A percentile compares a stretch with the other conserved stretches of the same genome.
These are phyloP conservation scores for Penicillium diatomitis DNA, from an alignment of 495 filamentous ascomycete genomes.

Conservation along the genomic window DNA sequence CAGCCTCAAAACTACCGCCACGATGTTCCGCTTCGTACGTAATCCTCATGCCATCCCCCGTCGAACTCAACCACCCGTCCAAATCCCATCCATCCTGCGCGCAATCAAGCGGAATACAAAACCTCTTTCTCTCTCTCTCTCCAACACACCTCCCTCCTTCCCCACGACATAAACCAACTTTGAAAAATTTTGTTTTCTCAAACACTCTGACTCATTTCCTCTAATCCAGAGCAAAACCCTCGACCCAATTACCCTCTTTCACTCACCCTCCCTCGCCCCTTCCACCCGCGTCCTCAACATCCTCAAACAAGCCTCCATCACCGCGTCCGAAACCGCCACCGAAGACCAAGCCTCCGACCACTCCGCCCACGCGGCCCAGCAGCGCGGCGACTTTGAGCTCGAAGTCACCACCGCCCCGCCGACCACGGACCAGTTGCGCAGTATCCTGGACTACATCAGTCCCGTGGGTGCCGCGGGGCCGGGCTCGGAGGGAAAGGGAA, in stretches of 20 bases:
- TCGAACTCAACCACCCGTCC: background rate
- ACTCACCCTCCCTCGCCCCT: slow-evolving; percentile 56
- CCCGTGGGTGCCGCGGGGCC: slow-evolving; percentile 30
- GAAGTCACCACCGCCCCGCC: slow-evolving; percentile 74
- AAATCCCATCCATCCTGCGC: background rate
- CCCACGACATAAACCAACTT: too few species aligned
- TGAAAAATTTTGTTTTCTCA: too few species aligned
- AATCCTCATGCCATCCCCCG: slow-evolving; percentile 1
- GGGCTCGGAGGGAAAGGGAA: slow-evolving; percentile 13
- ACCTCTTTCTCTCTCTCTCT: too few species aligned
- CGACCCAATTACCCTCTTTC: slow-evolving; percentile 94
- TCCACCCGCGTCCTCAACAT: slow-evolving; percentile 60
- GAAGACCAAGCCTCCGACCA: slow-evolving; percentile 59
- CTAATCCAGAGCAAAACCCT: slow-evolving; percentile 59
- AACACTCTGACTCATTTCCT: too few species aligned
- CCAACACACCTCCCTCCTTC: too few species aligned
- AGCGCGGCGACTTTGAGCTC: slow-evolving; percentile 68
- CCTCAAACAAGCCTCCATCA: slow-evolving; percentile 65
- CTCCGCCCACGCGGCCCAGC: slow-evolving; percentile 41
- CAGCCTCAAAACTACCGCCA: slow-evolving; percentile 8
- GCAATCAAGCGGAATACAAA: too few species aligned
- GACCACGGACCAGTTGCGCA: slow-evolving; percentile 75
- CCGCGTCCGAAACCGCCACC: slow-evolving; percentile 47
- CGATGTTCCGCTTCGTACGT: slow-evolving; percentile 39
- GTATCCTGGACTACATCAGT: slow-evolving; percentile 79